A percentile compares a stretch with the other conserved stretches of the same genome.
These are phyloP conservation scores for Domatiomyces catenatus DNA, from an alignment of 2,329 filamentous ascomycete species.

Conservation along the genomic window DNA sequence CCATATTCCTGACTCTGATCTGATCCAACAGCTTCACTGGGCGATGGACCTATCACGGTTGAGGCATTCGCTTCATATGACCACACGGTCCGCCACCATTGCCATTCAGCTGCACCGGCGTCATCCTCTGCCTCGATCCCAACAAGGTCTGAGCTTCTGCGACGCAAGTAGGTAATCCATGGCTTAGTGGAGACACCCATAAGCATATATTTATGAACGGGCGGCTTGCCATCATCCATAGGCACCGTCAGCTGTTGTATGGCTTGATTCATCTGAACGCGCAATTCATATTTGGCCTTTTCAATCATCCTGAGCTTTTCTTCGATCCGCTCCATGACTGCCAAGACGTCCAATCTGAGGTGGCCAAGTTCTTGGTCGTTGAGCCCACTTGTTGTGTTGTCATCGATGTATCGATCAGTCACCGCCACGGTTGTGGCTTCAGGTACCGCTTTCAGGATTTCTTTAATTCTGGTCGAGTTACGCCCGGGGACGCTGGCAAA, in stretches of 20 bases:
- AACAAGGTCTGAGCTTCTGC: constrained; percentile 20
- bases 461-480: constrained; percentile 9
- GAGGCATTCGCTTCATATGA: constrained; percentile 4
- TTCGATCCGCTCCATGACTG: constrained; percentile 25
- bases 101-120: constrained; percentile 23
- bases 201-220: constrained; percentile 37
- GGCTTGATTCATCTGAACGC: constrained; percentile 28
- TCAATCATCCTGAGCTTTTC: constrained; percentile 28
- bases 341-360: constrained; percentile 15
- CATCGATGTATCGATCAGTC: constrained; percentile 3
- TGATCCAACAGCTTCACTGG: constrained; percentile 7
- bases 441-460: constrained; percentile 12
- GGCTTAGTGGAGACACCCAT: constrained; percentile 43
- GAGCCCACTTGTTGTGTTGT: neutral
- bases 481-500: constrained; percentile 8
- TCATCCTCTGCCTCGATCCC: constrained; percentile 22
- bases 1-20: neutral
- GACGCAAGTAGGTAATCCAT: constrained; percentile 42
- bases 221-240: constrained; percentile 25
- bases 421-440: constrained; percentile 22
- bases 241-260: constrained; percentile 33
- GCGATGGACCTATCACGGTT: constrained; percentile 7
- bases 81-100: constrained; percentile 39
- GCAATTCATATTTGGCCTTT: constrained; percentile 24
- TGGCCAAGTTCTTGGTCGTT: constrained; percentile 6